Evolutionary conservation across 306 rosid species (phyloP).

Genomic region (Prunus salicina): DNA sequence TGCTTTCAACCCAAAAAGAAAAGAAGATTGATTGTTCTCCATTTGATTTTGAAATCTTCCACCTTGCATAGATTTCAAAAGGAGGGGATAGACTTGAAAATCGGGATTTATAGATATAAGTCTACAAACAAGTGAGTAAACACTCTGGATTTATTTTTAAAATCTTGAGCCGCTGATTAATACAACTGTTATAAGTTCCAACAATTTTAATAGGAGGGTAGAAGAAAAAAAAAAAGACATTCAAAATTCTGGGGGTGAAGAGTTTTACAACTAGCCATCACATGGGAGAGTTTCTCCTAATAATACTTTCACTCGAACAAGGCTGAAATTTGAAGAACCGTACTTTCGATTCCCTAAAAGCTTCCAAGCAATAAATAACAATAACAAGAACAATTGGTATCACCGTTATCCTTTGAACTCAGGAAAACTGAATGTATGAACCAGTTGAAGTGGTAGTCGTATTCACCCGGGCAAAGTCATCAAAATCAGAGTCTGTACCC

Average conservation of each 20-base stretch:
- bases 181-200: too few relatives aligned
- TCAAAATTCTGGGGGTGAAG: background rate
- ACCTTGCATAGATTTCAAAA: too few relatives aligned
- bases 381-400: background rate
- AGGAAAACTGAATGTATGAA: conserved; percentile 64
- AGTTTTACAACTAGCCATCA: too few relatives aligned
- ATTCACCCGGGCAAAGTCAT: conserved; percentile 53
- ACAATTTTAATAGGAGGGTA: too few relatives aligned
- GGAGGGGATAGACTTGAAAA: background rate
- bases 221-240: too few relatives aligned
- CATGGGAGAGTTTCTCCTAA: too few relatives aligned
- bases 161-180: too few relatives aligned
- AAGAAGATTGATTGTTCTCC: too few relatives aligned
- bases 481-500: conserved; percentile 78
- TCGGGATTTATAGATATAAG: background rate
- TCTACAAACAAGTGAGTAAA: too few relatives aligned
- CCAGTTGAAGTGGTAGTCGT: conserved; percentile 53
- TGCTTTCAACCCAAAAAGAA: too few relatives aligned
- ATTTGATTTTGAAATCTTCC: too few relatives aligned
- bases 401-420: conserved; percentile 11
- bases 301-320: background rate
- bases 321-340: background rate
- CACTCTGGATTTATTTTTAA: too few relatives aligned
- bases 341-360: background rate
- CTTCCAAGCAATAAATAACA: background rate